phyloP scores from a whole-genome alignment of 1,139 yeast genomes.

The Cylindricascospora bacillispora region DNA sequence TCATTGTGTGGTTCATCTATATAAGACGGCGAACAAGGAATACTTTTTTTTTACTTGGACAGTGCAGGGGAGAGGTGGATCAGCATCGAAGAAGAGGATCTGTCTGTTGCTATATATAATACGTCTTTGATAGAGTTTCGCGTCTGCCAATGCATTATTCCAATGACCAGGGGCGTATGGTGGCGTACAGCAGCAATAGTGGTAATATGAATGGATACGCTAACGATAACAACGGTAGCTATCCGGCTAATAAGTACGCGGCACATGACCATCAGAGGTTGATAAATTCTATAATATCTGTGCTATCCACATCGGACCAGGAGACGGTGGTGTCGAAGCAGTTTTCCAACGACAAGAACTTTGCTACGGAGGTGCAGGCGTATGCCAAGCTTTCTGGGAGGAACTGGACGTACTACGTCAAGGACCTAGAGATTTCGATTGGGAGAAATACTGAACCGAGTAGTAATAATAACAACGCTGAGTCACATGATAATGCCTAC shows the following conservation, averaged over 20 bases:
- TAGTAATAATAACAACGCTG: slow-evolving; percentile 6
- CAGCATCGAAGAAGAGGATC: too few species aligned
- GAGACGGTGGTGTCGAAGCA: slow-evolving; percentile 35
- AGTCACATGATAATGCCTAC: slow-evolving; percentile 2
- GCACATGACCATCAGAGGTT: slow-evolving; percentile 24
- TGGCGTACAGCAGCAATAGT: too few species aligned
- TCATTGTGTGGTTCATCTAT: too few species aligned
- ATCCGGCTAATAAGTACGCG: not conserved
- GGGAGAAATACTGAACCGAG: slow-evolving; percentile 70
- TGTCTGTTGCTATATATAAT: too few species aligned
- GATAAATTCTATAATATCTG: slow-evolving; percentile 34
- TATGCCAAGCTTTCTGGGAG: slow-evolving; percentile 93
- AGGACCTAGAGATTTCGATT: slow-evolving; percentile 60
- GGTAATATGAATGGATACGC: too few species aligned
- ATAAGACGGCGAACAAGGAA: too few species aligned
- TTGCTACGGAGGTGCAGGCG: slow-evolving; percentile 83
- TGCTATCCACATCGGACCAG: slow-evolving; percentile 33
- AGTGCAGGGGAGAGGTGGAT: too few species aligned
- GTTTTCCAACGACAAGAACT: slow-evolving; percentile 55
- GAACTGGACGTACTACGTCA: slow-evolving; percentile 89
- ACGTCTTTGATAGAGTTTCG: too few species aligned
- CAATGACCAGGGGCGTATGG: too few species aligned
- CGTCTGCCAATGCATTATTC: too few species aligned
- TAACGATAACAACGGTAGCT: too few species aligned
- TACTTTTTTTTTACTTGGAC: too few species aligned